Evolutionary conservation across 306 rosid species (phyloP).

Genomic region (Elaeagnus macrophylla): DNA sequence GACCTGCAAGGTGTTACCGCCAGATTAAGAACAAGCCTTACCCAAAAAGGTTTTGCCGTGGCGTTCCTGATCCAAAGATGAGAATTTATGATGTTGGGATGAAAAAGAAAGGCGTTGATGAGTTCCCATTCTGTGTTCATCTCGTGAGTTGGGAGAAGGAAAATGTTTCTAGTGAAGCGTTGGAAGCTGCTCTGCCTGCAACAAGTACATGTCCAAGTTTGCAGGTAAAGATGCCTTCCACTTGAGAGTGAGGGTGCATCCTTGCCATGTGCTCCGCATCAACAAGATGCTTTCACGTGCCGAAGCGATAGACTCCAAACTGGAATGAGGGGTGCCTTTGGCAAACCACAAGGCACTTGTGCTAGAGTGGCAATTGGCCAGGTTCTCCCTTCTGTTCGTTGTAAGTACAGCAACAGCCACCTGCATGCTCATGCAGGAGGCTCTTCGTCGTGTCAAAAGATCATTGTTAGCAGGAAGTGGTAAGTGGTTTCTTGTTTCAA

Average conservation of each 20-base stretch:
- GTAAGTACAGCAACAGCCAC: constrained; percentile 57
- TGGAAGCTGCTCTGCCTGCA: constrained; percentile 80
- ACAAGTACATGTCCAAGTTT: constrained; percentile 65
- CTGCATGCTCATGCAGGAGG: constrained; percentile 86
- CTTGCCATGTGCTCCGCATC: constrained; percentile 75
- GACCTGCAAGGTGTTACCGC: constrained; percentile 71
- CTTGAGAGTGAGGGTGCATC: constrained; percentile 76
- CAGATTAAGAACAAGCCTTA: constrained; percentile 69
- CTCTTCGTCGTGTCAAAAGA: constrained; percentile 83
- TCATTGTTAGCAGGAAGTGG: constrained; percentile 78
- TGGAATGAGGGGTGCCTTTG: constrained; percentile 90
- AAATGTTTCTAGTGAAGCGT: constrained; percentile 70
- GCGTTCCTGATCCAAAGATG: constrained; percentile 68
- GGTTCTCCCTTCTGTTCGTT: constrained; percentile 67
- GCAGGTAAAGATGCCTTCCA: constrained; percentile 83
- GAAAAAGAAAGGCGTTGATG: constrained; percentile 91
- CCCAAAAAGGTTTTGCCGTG: constrained; percentile 59
- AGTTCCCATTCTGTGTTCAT: constrained; percentile 87
- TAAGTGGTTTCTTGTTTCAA: constrained; percentile 17
- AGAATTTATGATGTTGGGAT: constrained; percentile 82
- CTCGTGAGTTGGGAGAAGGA: constrained; percentile 91
- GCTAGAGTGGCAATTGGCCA: constrained; percentile 80
- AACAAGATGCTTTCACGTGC: constrained; percentile 95
- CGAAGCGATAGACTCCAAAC: constrained; percentile 94
- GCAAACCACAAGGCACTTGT: constrained; percentile 70